phyloP scores from a whole-genome alignment of 768 basidiomycete species.

The Termitomyces sp. region DNA sequence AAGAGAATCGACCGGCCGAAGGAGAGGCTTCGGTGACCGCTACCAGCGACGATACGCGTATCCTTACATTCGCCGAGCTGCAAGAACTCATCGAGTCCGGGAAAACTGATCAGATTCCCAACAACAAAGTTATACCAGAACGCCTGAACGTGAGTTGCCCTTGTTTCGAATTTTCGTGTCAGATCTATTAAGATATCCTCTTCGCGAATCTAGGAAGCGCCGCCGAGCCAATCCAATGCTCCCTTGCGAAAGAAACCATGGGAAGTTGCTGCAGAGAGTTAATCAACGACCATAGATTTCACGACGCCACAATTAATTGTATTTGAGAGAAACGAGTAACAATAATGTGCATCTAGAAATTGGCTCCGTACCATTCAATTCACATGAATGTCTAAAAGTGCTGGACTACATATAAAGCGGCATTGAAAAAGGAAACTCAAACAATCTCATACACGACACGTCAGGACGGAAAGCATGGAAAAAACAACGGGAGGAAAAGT shows the following conservation, averaged over 20 bases:
- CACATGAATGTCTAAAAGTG: not conserved
- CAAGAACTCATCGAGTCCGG: conserved; percentile 71
- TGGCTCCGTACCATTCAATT: not conserved
- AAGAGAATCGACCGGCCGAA: not conserved
- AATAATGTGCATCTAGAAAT: not conserved
- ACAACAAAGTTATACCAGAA: conserved; percentile 73
- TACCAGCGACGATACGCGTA: conserved; percentile 30
- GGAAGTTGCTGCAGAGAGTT: conserved; percentile 35
- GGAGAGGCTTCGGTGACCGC: not conserved
- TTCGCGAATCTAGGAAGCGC: conserved; percentile 36
- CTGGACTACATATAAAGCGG: not conserved
- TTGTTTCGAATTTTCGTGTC: not conserved
- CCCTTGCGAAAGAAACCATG: conserved; percentile 62
- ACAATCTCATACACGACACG: not conserved
- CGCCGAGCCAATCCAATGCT: conserved; percentile 54
- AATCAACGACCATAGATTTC: not conserved
- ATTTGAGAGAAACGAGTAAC: not conserved
- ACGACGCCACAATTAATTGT: not conserved
- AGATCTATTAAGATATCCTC: not conserved
- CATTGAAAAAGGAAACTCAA: not conserved
- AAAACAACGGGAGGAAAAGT: not conserved
- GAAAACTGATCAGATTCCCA: conserved; percentile 69
- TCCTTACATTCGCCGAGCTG: conserved; percentile 64
- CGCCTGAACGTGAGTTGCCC: conserved; percentile 52
- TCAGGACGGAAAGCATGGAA: not conserved